phyloP scores from a whole-genome alignment of 306 rosid genomes.

The Acacia melanoxylon region DNA sequence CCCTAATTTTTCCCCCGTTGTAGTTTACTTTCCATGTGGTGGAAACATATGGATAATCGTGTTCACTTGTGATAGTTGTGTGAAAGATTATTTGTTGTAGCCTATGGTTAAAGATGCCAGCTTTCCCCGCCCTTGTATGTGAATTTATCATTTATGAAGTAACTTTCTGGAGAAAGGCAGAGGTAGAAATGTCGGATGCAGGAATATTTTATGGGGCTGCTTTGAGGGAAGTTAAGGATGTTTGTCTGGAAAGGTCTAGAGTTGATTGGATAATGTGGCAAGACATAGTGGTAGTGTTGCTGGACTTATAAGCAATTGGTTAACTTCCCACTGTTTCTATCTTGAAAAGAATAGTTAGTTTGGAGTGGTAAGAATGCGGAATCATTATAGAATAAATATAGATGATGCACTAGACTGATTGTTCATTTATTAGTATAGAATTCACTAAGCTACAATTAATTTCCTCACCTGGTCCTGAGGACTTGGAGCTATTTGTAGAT shows the following conservation, averaged over 20 bases:
- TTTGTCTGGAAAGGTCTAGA: neutral
- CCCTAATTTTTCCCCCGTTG: neutral
- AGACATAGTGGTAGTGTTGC: neutral
- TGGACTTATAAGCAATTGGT: neutral
- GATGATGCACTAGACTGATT: neutral
- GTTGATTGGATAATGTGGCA: neutral
- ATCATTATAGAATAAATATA: neutral
- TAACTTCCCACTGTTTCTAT: neutral
- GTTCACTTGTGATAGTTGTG: neutral
- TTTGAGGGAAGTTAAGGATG: neutral
- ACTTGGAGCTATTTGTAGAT: constrained; percentile 10
- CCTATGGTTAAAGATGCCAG: neutral
- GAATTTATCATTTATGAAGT: neutral
- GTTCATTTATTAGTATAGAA: neutral
- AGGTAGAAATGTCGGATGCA: neutral
- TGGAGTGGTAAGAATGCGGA: neutral
- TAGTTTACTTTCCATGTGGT: neutral
- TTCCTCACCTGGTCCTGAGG: neutral
- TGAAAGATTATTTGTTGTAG: neutral
- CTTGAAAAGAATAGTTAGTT: neutral
- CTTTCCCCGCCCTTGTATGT: neutral
- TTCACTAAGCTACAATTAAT: neutral
- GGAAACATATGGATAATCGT: neutral
- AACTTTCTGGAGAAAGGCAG: neutral
- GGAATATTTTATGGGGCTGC: neutral